Evolutionary conservation across 352 stramenopile species (phyloP).

Genomic region (Globisporangium radiosum): DNA sequence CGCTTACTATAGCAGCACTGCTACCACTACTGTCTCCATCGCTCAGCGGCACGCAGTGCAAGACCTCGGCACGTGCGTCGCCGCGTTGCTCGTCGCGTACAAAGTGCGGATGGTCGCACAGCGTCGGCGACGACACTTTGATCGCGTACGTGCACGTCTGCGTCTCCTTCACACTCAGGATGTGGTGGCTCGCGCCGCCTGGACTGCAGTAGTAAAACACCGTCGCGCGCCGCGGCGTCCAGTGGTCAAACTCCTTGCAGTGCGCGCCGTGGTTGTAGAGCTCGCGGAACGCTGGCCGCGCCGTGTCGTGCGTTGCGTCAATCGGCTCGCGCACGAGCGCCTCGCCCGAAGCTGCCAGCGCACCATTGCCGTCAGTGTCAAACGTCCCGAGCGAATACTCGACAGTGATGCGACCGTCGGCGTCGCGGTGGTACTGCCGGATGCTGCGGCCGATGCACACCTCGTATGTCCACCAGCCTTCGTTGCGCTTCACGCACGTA

Average conservation of each 20-base stretch:
- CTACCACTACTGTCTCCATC: not conserved
- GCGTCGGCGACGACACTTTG: slow-evolving; percentile 64
- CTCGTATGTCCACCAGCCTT: slow-evolving; percentile 63
- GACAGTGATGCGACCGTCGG: slow-evolving; percentile 48
- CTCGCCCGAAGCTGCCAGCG: slow-evolving; percentile 31
- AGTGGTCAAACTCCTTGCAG: slow-evolving; percentile 67
- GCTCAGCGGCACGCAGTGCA: slow-evolving; percentile 59
- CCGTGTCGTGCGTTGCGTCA: slow-evolving; percentile 70
- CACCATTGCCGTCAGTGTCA: slow-evolving; percentile 39
- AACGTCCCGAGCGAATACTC: slow-evolving; percentile 68
- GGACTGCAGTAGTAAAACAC: slow-evolving; percentile 77
- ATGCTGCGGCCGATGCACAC: slow-evolving; percentile 69
- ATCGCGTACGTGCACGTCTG: slow-evolving; percentile 81
- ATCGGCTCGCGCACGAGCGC: slow-evolving; percentile 68
- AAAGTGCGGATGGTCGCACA: slow-evolving; percentile 82
- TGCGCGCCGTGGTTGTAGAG: slow-evolving; percentile 62
- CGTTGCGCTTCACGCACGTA: slow-evolving; percentile 71
- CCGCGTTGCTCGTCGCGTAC: slow-evolving; percentile 58
- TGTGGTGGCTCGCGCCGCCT: slow-evolving; percentile 58
- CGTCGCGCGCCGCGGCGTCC: slow-evolving; percentile 46
- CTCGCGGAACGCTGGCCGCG: slow-evolving; percentile 60
- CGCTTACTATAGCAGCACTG: no score
- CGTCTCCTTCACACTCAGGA: slow-evolving; percentile 71
- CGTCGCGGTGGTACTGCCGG: slow-evolving; percentile 71
- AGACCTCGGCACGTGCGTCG: slow-evolving; percentile 40